Conservation (phyloP, 1,284 basidiomycete species). For the Pseudozyma hubeiensis region DNA sequence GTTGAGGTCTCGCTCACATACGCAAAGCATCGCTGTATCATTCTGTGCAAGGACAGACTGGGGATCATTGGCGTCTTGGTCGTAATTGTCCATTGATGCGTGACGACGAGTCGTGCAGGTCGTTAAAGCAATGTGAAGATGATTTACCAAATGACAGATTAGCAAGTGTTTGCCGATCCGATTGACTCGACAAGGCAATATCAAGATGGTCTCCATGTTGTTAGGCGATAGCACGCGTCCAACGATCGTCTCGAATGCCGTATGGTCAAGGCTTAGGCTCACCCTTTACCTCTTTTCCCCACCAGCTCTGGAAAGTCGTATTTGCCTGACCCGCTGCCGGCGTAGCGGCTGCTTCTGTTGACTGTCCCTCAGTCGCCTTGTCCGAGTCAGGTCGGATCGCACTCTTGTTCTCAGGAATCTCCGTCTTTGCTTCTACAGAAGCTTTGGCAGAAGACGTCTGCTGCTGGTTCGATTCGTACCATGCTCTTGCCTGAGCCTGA, state of each 20-base stretch:
- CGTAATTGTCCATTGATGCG: slow-evolving; percentile 20
- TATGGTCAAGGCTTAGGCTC: slow-evolving; percentile 3
- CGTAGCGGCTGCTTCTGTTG: slow-evolving; percentile 1
- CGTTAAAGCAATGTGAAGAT: background rate
- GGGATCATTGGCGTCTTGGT: background rate
- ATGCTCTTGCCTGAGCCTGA: slow-evolving; percentile 55
- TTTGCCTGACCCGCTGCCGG: background rate
- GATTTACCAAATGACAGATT: background rate
- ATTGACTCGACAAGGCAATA: too few relatives aligned
- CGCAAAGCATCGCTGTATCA: background rate
- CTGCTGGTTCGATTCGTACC: slow-evolving; percentile 30
- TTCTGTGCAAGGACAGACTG: background rate
- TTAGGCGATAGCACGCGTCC: too few relatives aligned
- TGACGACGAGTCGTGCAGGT: slow-evolving; percentile 1
- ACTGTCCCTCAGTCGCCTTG: background rate
- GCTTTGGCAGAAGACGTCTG: slow-evolving; percentile 3
- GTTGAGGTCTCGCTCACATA: too few relatives aligned
- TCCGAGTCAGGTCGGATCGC: background rate
- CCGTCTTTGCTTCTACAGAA: background rate
- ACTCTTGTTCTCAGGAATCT: background rate
- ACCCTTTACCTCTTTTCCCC: slow-evolving; percentile 41
- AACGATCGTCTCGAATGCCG: too few relatives aligned
- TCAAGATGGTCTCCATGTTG: too few relatives aligned
- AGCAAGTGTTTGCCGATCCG: too few relatives aligned
- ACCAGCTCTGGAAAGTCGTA: slow-evolving; percentile 36